A percentile compares a stretch with the other conserved stretches of the same genome.
Evolutionary conservation across 495 filamentous ascomycete genomes (phyloP).

Genomic region (Penicillium cataractarum): DNA sequence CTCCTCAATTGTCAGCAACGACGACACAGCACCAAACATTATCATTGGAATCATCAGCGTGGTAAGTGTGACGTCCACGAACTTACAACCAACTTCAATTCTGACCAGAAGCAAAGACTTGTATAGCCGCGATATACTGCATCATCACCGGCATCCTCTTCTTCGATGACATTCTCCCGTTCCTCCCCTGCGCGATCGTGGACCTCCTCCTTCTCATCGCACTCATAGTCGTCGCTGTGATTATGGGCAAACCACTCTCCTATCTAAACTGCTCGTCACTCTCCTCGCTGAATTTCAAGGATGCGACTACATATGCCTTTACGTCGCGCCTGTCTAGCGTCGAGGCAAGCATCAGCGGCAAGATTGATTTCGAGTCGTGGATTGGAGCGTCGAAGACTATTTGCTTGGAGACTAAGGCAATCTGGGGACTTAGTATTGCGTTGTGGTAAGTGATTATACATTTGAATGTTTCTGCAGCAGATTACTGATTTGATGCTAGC

Average conservation of each 20-base stretch:
- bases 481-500: conserved; percentile 36
- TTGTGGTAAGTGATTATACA: conserved; percentile 59
- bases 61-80: conserved; percentile 61
- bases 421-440: conserved; percentile 87
- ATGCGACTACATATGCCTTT: conserved; percentile 49
- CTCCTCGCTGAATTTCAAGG: conserved; percentile 35
- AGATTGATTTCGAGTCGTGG: conserved; percentile 60
- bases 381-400: conserved; percentile 67
- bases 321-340: conserved; percentile 46
- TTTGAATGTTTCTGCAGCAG: not conserved
- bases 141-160: conserved; percentile 77
- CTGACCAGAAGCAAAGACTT: conserved; percentile 53
- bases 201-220: conserved; percentile 73
- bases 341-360: conserved; percentile 42
- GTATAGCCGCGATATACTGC: conserved; percentile 76
- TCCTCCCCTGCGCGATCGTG: conserved; percentile 63
- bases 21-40: conserved; percentile 66
- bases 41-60: conserved; percentile 78
- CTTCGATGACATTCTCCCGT: conserved; percentile 72
- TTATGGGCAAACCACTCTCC: conserved; percentile 80
- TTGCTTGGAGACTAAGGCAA: conserved; percentile 84
- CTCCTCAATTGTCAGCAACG: conserved; percentile 66
- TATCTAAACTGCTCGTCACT: conserved; percentile 72
- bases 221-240: conserved; percentile 68
- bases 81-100: too few relatives aligned